phyloP scores from a whole-genome alignment of 805 yeast genomes.

The Millerago galiae region DNA sequence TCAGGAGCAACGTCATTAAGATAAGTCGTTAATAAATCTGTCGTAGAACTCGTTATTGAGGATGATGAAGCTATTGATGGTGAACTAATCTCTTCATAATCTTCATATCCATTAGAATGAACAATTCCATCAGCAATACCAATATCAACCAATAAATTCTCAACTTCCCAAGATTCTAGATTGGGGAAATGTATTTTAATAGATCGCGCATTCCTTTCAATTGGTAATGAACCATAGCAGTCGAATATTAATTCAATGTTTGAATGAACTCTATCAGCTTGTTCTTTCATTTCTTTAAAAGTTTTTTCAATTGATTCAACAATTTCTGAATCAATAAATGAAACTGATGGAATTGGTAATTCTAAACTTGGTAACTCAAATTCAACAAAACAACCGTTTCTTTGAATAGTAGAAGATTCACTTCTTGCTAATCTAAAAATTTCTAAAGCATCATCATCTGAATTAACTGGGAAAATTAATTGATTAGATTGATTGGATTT shows the following conservation, averaged over 20 bases:
- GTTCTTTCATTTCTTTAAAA: slow-evolving; percentile 31
- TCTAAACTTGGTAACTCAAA: slow-evolving; percentile 41
- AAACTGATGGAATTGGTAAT: slow-evolving; percentile 31
- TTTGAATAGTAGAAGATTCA: slow-evolving; percentile 25
- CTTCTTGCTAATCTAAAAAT: slow-evolving; percentile 28
- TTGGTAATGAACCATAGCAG: slow-evolving; percentile 58
- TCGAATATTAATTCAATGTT: slow-evolving; percentile 42
- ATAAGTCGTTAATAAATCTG: slow-evolving; percentile 3
- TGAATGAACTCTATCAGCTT: slow-evolving; percentile 36
- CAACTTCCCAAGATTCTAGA: slow-evolving; percentile 53
- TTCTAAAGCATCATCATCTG: slow-evolving; percentile 1
- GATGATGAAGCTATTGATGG: background rate
- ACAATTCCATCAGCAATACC: slow-evolving; percentile 56
- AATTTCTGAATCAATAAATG: slow-evolving; percentile 40
- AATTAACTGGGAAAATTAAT: background rate
- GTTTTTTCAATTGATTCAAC: slow-evolving; percentile 32
- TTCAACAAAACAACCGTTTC: slow-evolving; percentile 49
- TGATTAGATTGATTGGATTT: slow-evolving; percentile 24
- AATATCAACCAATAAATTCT: slow-evolving; percentile 48
- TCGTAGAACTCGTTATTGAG: background rate
- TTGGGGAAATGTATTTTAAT: slow-evolving; percentile 67
- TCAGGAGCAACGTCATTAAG: slow-evolving; percentile 18
- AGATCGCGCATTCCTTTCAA: slow-evolving; percentile 37
- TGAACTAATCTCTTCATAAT: background rate
- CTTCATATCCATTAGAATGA: slow-evolving; percentile 24